These are phyloP conservation scores for Epichloe typhina DNA, from an alignment of 2,329 filamentous ascomycete species.

Conservation along the genomic window DNA sequence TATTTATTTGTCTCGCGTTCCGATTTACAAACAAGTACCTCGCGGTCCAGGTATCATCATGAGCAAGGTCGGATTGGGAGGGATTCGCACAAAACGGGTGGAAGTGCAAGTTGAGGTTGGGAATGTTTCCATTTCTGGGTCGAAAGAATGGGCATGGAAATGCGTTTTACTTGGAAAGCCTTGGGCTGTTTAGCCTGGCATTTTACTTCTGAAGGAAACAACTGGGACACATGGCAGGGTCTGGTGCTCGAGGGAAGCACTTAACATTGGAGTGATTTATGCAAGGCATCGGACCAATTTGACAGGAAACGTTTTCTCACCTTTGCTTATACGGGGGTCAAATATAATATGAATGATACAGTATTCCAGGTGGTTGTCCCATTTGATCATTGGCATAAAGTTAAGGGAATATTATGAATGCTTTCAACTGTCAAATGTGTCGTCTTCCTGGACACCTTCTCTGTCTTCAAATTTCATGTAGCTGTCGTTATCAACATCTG, in stretches of 20 bases:
- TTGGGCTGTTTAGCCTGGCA: not conserved
- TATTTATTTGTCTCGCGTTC: too few species aligned
- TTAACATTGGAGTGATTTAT: too few species aligned
- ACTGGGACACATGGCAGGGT: not conserved
- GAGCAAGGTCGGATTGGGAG: not conserved
- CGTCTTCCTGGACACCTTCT: conserved; percentile 46
- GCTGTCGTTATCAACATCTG: conserved; percentile 27
- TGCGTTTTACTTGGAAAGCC: not conserved
- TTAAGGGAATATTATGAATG: not conserved
- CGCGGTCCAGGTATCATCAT: not conserved
- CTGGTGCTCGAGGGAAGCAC: not conserved
- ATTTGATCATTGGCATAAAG: not conserved
- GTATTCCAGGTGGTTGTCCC: not conserved
- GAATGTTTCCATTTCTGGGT: too few species aligned
- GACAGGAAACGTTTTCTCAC: too few species aligned
- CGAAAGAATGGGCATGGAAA: not conserved
- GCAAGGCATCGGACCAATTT: too few species aligned
- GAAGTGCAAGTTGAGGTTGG: not conserved
- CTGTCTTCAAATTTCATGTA: conserved; percentile 76
- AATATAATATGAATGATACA: too few species aligned
- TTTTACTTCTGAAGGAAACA: not conserved
- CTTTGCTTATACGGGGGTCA: too few species aligned
- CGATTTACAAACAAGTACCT: too few species aligned
- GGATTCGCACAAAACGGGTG: not conserved
- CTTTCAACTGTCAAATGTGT: conserved; percentile 30